These are phyloP conservation scores for Talaromyces liani DNA, from an alignment of 495 filamentous ascomycete genomes.

Conservation along the genomic window DNA sequence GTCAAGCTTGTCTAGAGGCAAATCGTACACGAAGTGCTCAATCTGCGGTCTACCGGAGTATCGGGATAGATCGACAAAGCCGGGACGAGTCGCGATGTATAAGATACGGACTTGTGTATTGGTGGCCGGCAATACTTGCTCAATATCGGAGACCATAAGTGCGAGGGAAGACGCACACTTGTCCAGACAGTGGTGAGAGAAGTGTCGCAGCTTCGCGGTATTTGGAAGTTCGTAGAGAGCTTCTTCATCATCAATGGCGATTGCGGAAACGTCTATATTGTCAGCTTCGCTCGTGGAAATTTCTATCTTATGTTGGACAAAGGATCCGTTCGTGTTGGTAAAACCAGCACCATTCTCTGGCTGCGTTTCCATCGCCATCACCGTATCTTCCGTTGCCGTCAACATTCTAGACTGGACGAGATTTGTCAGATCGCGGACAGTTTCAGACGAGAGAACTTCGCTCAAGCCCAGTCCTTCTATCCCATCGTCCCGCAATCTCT, in stretches of 20 bases:
- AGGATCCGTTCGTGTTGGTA: neutral
- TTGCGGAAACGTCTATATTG: neutral
- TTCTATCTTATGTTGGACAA: neutral
- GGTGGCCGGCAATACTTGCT: constrained; percentile 1
- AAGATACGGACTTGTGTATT: neutral
- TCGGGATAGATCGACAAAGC: neutral
- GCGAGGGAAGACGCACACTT: neutral
- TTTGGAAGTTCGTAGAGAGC: neutral
- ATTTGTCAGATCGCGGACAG: neutral
- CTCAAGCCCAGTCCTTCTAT: neutral
- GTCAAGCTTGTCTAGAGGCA: constrained; percentile 1
- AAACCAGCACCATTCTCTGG: neutral
- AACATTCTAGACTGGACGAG: neutral
- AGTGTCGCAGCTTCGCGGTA: neutral
- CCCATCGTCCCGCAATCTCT: constrained; percentile 1
- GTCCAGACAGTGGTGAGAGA: neutral
- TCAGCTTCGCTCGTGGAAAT: neutral
- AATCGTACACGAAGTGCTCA: neutral
- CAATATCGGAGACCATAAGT: neutral
- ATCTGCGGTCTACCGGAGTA: constrained; percentile 1
- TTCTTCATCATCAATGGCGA: neutral
- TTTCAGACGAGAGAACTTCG: neutral
- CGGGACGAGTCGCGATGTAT: neutral
- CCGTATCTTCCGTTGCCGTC: neutral
- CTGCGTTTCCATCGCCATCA: neutral